Base-by-base conservation (phyloP, 495 filamentous ascomycete species). In the Aspergillus affinis region DNA sequence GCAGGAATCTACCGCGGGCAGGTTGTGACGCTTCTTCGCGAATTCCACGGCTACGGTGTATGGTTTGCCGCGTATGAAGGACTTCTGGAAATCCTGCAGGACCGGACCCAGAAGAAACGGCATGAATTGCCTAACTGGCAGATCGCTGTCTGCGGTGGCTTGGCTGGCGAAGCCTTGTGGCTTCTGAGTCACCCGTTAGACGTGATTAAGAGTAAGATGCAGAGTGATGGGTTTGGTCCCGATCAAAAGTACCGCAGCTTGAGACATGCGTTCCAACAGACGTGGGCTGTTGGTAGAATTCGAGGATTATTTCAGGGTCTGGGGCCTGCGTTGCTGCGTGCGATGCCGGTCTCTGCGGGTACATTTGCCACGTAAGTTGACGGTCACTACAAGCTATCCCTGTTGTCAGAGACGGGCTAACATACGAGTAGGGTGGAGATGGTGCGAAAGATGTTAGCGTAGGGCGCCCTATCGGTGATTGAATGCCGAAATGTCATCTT, bases 191-290 rank as follows among this genome's bases (percentile, higher is more conserved):
- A 96, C 71, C 92, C 92, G 48, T 84, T 96, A 49, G 92, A 96
- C 74, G 91, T 96, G 36, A 75, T 96, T 66, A 96, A 96, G 87
- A 92, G 89, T 71, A 95, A 92, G 82, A 93, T 95, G 91, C 92
- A 96, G 80, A 91, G 84, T 54, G 91, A 96, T 78, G 91, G 88
- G n/a, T n/a, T n/a, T n/a, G n/a, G n/a, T n/a, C 78, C 1, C 73
- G 73, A 26, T 61, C 51, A 55, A 46, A 57, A 20, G 32, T 95
- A 88, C 69, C 81, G 74, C 74, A 83, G 72, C 44, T 91, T 93
- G 88, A 77, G 84, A 55, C 87, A 93, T 72, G 90, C 86, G 71
- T 92, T 93, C 67, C 74, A 70, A 51, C 82, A 93, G 80, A 90
- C 85, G 23, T 93, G 81, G 77, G 66, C 77, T 51, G 78, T 68